Percentiles rank a stretch among this genome's conserved stretches.
phyloP scores from a whole-genome alignment of 1,284 basidiomycete genomes.

The Takashimella koratensis region DNA sequence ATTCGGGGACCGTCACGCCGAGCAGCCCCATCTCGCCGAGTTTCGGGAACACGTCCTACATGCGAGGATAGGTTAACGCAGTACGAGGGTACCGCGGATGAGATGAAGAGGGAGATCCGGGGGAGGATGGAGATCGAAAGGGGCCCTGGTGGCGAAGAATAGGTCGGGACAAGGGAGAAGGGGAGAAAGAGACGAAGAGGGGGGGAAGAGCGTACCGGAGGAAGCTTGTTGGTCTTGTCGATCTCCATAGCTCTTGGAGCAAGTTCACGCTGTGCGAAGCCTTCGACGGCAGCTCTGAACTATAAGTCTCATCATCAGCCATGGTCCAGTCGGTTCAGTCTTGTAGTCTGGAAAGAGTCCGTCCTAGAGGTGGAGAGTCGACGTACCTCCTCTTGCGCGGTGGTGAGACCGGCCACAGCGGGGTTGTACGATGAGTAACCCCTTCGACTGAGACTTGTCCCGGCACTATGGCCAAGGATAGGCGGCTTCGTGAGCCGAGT shows the following conservation, averaged over 20 bases:
- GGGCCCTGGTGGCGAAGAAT: background rate
- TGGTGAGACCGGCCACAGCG: slow-evolving; percentile 73
- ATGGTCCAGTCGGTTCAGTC: too few relatives aligned
- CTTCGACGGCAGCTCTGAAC: slow-evolving; percentile 72
- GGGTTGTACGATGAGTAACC: slow-evolving; percentile 59
- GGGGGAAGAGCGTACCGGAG: slow-evolving; percentile 55
- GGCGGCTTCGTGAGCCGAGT: too few relatives aligned
- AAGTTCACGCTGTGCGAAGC: slow-evolving; percentile 74
- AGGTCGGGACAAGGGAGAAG: background rate
- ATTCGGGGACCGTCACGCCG: slow-evolving; percentile 74
- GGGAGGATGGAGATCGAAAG: too few relatives aligned
- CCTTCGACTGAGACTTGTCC: too few relatives aligned
- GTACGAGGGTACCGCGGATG: background rate
- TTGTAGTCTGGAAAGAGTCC: too few relatives aligned
- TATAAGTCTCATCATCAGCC: slow-evolving; percentile 35
- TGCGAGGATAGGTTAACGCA: background rate
- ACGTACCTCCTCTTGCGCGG: slow-evolving; percentile 75
- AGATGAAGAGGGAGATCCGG: background rate
- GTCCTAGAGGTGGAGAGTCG: too few relatives aligned
- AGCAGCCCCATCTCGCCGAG: slow-evolving; percentile 70
- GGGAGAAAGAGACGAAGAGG: background rate
- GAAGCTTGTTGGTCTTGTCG: slow-evolving; percentile 76
- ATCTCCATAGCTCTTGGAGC: slow-evolving; percentile 77
- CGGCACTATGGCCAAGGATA: too few relatives aligned
- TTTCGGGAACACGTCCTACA: slow-evolving; percentile 81